Evolutionary conservation across 1,284 basidiomycete species (phyloP), one percentile per base, ranked within the genome.

Genomic region (Ustilago trichophora): DNA sequence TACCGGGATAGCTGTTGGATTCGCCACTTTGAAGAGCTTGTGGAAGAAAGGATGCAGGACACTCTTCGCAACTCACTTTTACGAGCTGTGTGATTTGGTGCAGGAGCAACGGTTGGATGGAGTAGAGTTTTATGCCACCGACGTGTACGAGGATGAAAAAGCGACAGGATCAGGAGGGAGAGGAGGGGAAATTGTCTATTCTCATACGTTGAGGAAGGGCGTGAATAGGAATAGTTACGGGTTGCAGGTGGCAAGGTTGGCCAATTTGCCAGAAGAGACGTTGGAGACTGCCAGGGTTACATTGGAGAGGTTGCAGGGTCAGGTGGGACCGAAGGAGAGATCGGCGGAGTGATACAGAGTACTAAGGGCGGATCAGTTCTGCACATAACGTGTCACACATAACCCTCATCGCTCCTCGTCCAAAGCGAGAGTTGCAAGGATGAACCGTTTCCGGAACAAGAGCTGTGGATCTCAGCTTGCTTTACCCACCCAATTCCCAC

Each of bases 61-160:
- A 2, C 84, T 98, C 21, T 98, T 98, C 78, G 95, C 96, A 3
- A 98, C 95, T 11, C 95, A 98, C 82, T 97, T 97, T 76, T 93
- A 98, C 80, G 93, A 97, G 76, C 83, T 98, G 11, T 89, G 90
- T 2, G 89, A 91, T 66, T 89, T 98, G 87, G 47, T 63, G 2
- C 10, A 21, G 3, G 25, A 37, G 3, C 27, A 45, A 6, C 6
- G 16, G 6, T 36, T 36, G 35, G 15, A 19, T 0, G 41, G 34
- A 8, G 87, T 96, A 21, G 85, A 86, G 3, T 98, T 96, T 83
- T 93, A 88, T 83, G 95, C 92, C 78, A 97, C 92, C 0, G 89
- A 91, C 76, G 87, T 97, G 52, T 90, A 93, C 75, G 8, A 19
- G 9, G 16, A 6, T 16, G 33, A 26, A 22, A 76, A 91, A 90